phyloP scores from a whole-genome alignment of 805 yeast genomes.

The Candida adriatica region DNA sequence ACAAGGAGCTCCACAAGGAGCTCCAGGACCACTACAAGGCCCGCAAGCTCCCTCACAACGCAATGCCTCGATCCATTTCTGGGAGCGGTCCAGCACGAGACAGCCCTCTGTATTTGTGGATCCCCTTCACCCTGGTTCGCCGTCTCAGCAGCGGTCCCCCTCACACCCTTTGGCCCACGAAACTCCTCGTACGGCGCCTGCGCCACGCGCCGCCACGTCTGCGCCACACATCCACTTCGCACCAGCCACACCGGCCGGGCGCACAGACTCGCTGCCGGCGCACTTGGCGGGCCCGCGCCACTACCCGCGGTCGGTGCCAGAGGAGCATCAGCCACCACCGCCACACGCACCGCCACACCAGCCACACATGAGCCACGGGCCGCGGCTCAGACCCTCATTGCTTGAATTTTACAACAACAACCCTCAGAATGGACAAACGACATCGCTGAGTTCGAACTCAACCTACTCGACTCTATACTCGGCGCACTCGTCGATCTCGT shows the following conservation, averaged over 20 bases:
- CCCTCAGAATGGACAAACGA: constrained; percentile 4
- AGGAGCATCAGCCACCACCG: constrained; percentile 8
- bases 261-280: constrained; percentile 17
- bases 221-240: constrained; percentile 13
- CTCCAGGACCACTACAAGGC: too few species aligned
- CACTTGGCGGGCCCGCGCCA: constrained; percentile 10
- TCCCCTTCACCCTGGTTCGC: constrained; percentile 16
- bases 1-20: too few species aligned
- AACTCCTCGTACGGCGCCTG: constrained; percentile 3
- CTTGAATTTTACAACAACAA: constrained; percentile 15
- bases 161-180: constrained; percentile 6
- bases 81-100: constrained; percentile 19
- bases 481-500: constrained; percentile 20
- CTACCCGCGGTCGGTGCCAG: constrained; percentile 20
- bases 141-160: neutral
- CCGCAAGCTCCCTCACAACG: constrained; percentile 6
- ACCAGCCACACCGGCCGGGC: constrained; percentile 5
- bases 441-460: constrained; percentile 18
- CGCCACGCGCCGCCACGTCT: constrained; percentile 4
- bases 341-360: constrained; percentile 14
- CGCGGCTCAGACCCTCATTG: constrained; percentile 22
- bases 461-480: constrained; percentile 19
- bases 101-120: constrained; percentile 23
- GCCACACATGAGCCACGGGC: constrained; percentile 10
- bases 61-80: constrained; percentile 20